Evolutionary conservation across 1,284 basidiomycete species (phyloP).

Genomic region (Melampsora americana): DNA sequence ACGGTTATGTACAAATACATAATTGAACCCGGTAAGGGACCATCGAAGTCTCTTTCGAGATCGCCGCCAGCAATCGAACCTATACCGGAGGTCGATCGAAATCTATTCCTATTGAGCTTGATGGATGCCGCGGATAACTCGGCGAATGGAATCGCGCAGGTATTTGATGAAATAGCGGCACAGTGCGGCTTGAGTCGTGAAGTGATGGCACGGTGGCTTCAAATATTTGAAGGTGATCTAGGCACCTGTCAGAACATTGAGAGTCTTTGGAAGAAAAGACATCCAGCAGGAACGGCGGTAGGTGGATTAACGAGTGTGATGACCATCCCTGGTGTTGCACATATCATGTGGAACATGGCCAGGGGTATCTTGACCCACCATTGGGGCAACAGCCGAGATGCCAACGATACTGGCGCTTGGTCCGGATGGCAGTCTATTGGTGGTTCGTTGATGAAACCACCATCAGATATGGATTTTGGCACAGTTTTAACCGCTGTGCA

Average conservation of each 20-base stretch:
- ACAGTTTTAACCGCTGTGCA: conserved; percentile 8
- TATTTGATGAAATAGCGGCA: background rate
- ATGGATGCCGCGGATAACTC: no score
- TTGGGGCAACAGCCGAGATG: no score
- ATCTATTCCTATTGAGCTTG: no score
- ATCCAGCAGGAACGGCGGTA: background rate
- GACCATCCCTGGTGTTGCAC: no score
- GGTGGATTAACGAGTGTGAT: background rate
- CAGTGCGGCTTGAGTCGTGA: conserved; percentile 1
- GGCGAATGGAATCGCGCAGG: no score
- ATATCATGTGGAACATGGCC: no score
- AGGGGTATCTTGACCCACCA: no score
- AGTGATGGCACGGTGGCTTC: background rate
- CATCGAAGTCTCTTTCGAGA: background rate
- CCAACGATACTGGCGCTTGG: conserved; percentile 18
- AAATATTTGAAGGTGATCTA: conserved; percentile 11
- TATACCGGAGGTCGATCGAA: no score
- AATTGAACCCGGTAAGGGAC: background rate
- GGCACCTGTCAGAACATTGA: background rate
- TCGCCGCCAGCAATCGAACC: conserved; percentile 8
- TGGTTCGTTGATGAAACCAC: background rate
- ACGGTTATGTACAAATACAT: background rate
- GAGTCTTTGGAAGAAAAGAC: background rate
- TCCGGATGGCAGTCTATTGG: background rate
- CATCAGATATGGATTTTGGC: conserved; percentile 1